Base-by-base conservation (phyloP, 192 early-diverging fungal species). In the Funneliformis mosseae region DNA sequence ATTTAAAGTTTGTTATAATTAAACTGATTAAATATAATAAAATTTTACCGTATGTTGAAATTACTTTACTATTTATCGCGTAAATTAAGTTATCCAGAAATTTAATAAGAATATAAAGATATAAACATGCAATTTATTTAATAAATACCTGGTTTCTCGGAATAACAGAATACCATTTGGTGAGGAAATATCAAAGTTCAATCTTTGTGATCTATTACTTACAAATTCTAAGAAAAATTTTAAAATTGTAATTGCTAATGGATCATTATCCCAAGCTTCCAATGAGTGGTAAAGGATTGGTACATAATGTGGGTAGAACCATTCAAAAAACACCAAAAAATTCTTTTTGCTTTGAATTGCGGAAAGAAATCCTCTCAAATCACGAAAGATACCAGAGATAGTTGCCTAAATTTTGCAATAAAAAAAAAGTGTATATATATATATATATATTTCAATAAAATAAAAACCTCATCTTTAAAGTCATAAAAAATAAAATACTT, bases 101-200 rank as follows among this genome's bases (percentile, higher is more conserved):
- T 27, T 61, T 28, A 39, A 43, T 55, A 21, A 48, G 28, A 33
- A 9, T 61, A 70, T 48, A 69, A 41, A 39, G 55, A 66, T 45
- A 27, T 21, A 27, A 43, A 12, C 46, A 66, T 45, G 27, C 7
- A 16, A 9, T 7, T 25, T 3, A 21, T 63, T 6, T 5, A 70
- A 64, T 10, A 90, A 85, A 77, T 88, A 89, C 81, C 93, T 95
- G 4, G 94, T 93, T 82, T 96, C 94, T 77, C 95, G 90, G 86
- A 97, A 97, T 25, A 97, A 84, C 41, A 97, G 86, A 38, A 97
- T 95, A 18, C 96, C 96, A 76, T 96, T 95, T 8, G 95, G 88
- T 16, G 94, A 95, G 14, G 93, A 90, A 42, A 94, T 88, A 41
- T 97, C 96, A 88, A 97, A 97, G 55, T 87, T 88, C 59, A 97